Evolutionary conservation across 495 filamentous ascomycete genomes (phyloP).

Genomic region (Hypoxylon fragiforme): DNA sequence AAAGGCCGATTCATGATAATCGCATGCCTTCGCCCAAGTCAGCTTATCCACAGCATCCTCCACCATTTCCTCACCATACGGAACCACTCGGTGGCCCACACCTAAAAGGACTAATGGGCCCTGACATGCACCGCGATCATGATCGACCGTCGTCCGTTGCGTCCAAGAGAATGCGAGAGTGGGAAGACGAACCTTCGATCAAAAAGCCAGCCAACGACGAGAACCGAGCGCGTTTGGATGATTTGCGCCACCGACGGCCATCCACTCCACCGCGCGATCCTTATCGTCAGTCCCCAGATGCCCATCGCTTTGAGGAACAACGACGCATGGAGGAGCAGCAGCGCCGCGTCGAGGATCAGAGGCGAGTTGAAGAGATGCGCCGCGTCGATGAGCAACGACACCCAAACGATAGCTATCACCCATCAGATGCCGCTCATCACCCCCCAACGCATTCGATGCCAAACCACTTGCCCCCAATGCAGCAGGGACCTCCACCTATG

Average conservation of each 20-base stretch:
- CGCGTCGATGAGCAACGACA: constrained; percentile 67
- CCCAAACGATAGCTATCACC: constrained; percentile 77
- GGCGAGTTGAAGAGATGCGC: constrained; percentile 47
- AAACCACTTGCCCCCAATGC: constrained; percentile 70
- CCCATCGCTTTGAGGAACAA: constrained; percentile 61
- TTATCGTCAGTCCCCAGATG: constrained; percentile 76
- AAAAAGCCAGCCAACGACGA: constrained; percentile 93
- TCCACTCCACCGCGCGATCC: constrained; percentile 71
- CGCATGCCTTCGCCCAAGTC: constrained; percentile 82
- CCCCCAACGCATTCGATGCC: constrained; percentile 68
- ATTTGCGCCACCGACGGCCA: constrained; percentile 74
- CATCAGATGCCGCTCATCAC: constrained; percentile 89
- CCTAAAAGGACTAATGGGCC: constrained; percentile 41
- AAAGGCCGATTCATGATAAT: constrained; percentile 80
- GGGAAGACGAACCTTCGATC: constrained; percentile 78
- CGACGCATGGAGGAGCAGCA: constrained; percentile 57
- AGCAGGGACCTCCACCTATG: constrained; percentile 60
- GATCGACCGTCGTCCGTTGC: constrained; percentile 79
- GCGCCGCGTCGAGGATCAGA: constrained; percentile 52
- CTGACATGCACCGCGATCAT: constrained; percentile 66
- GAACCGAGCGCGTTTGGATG: constrained; percentile 80
- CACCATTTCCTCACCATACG: constrained; percentile 70
- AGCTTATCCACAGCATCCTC: constrained; percentile 77
- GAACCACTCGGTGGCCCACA: constrained; percentile 67
- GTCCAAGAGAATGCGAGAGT: constrained; percentile 84